Percentiles rank a stretch among this genome's conserved stretches.
phyloP scores from a whole-genome alignment of 2,329 filamentous ascomycete species.

The Ceratocystis huliohia region DNA sequence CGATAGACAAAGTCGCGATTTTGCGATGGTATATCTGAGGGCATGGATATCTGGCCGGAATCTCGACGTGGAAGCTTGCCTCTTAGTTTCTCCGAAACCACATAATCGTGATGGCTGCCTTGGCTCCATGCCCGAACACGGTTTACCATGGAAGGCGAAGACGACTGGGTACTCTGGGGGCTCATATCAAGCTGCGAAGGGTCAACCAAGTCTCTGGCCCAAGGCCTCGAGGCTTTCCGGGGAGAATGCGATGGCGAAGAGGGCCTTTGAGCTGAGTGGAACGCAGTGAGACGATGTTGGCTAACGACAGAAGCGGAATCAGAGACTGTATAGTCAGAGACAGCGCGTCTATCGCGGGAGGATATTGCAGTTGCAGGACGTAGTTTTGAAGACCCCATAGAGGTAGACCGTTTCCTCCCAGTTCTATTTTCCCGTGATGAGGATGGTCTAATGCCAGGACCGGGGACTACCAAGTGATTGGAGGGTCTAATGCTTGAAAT shows the following conservation, averaged over 20 bases:
- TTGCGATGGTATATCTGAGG: background rate
- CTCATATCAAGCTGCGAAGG: slow-evolving; percentile 12
- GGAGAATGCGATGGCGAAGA: background rate
- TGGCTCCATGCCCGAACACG: slow-evolving; percentile 16
- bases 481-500: slow-evolving; percentile 5
- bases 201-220: slow-evolving; percentile 18
- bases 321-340: slow-evolving; percentile 10
- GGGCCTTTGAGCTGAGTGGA: slow-evolving; percentile 7
- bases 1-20: background rate
- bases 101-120: slow-evolving; percentile 9
- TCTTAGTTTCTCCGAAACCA: slow-evolving; percentile 12
- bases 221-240: background rate
- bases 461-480: slow-evolving; percentile 4
- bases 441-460: slow-evolving; percentile 1
- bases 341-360: background rate
- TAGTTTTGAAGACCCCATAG: slow-evolving; percentile 1
- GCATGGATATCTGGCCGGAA: background rate
- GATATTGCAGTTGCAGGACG: slow-evolving; percentile 16
- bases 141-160: slow-evolving; percentile 10
- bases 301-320: slow-evolving; percentile 19
- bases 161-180: slow-evolving; percentile 6
- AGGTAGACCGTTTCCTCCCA: background rate
- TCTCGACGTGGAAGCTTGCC: slow-evolving; percentile 10
- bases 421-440: slow-evolving; percentile 9
- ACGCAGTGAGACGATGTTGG: slow-evolving; percentile 19